A percentile compares a stretch with the other conserved stretches of the same genome.
Conservation (phyloP, 805 yeast genomes). For the Cyberlindnera samutprakarnensis region DNA sequence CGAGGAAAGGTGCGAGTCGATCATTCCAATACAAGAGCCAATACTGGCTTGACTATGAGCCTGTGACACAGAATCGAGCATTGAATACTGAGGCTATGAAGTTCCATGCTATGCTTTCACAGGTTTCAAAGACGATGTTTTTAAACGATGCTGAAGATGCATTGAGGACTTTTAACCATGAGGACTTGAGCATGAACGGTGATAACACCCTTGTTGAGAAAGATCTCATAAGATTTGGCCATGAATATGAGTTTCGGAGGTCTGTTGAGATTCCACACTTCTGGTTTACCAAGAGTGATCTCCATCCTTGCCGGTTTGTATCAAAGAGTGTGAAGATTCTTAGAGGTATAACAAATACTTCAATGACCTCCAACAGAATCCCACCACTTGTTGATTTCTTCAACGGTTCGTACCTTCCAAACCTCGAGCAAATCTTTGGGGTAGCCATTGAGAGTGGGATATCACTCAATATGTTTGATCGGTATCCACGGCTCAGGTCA, state of each 20-base stretch:
- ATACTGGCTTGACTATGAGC: background rate
- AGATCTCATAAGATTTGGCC: slow-evolving; percentile 11
- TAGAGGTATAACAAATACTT: slow-evolving; percentile 14
- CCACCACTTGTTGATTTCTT: slow-evolving; percentile 16
- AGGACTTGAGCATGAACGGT: too few species aligned
- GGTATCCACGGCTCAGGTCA: slow-evolving; percentile 7
- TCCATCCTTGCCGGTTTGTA: slow-evolving; percentile 12
- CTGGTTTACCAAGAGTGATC: slow-evolving; percentile 10
- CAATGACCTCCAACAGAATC: slow-evolving; percentile 15
- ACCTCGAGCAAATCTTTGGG: slow-evolving; percentile 10
- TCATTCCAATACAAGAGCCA: background rate
- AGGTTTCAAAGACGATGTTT: slow-evolving; percentile 8
- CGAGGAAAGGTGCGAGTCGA: slow-evolving; percentile 2
- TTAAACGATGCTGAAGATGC: slow-evolving; percentile 7
- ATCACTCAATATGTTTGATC: slow-evolving; percentile 14
- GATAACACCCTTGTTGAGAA: too few species aligned
- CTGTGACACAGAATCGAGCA: background rate
- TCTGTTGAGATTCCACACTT: slow-evolving; percentile 10
- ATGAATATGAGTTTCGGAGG: slow-evolving; percentile 14
- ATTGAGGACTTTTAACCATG: slow-evolving; percentile 1
- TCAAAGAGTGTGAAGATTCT: slow-evolving; percentile 9
- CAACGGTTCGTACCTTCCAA: slow-evolving; percentile 14
- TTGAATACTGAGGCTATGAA: slow-evolving; percentile 2
- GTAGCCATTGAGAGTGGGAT: slow-evolving; percentile 19
- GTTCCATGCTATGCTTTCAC: slow-evolving; percentile 4